Base-by-base conservation (phyloP, 2,329 filamentous ascomycete genomes). In the Penicillium sp. region DNA sequence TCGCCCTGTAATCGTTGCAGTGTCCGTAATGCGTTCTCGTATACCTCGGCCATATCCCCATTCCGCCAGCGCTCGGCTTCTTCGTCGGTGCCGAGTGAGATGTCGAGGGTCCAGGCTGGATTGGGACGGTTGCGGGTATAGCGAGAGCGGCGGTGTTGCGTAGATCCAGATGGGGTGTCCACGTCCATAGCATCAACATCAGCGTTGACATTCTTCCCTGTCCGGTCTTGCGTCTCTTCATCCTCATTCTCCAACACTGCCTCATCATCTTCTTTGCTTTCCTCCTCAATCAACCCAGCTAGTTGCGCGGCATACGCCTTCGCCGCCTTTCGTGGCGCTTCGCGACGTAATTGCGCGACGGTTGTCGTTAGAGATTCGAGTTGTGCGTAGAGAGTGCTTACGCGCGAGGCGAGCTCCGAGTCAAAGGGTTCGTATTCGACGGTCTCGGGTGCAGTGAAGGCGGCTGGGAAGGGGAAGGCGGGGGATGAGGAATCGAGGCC, bases 361-460 rank as follows among this genome's bases (percentile, higher is more conserved):
- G 75, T 78, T 43, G 79, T 80, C 6, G 79, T 82, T 42, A 82
- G 71, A 6, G 75, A 76, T 64, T 83, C 81, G 11, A 82, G 66
- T 61, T 82, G 80, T 42, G 77, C 79, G 61, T 82, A 82, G 1
- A 83, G 70, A 11, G 76, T 72, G 2, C 78, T 76, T 19, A 83
- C 74, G 13, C 75, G 73, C 53, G 76, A 70, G 6, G 79, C 80
- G 3, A 82, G 76, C 1, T 71, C 71, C 4, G 75, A 70, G 61
- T 83, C 81, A 62, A 78, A 82, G 1, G 78, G 60, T 63, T 81
- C 79, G 65, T 81, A 82, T 65, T 82, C 79, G 61, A 81, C 69
- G n/a, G 78, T 77, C 65, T 81, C 79, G 6, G 71, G 72, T 5
- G 76, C 70, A 30, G 76, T 74, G 53, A 78, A 73, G 2, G 73